These are phyloP conservation scores for Yamadazyma sp. DNA, from an alignment of 805 yeast genomes.

Conservation along the genomic window DNA sequence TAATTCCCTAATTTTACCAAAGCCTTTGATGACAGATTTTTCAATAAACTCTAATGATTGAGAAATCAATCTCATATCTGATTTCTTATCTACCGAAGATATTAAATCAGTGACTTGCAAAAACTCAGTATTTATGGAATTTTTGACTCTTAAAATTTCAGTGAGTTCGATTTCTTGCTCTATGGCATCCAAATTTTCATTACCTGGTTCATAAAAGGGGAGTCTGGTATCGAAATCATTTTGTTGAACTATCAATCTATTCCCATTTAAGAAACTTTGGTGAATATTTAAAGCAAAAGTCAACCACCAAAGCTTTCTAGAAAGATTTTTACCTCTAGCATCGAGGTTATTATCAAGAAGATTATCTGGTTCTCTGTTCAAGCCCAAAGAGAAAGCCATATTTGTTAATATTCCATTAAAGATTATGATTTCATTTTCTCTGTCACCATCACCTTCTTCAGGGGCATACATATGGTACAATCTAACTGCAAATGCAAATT, in stretches of 20 bases:
- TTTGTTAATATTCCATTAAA: slow-evolving; percentile 55
- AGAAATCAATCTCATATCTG: slow-evolving; percentile 1
- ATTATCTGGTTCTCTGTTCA: slow-evolving; percentile 65
- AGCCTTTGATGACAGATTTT: slow-evolving; percentile 1
- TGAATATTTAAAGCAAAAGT: slow-evolving; percentile 21
- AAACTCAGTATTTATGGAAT: neutral
- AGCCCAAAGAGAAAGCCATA: slow-evolving; percentile 64
- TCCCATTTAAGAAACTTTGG: slow-evolving; percentile 26
- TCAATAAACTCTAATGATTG: slow-evolving; percentile 2
- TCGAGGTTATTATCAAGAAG: slow-evolving; percentile 26
- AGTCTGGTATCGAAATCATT: slow-evolving; percentile 25
- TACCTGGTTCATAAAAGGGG: slow-evolving; percentile 29
- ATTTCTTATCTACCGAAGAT: slow-evolving; percentile 1
- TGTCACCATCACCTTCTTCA: slow-evolving; percentile 55
- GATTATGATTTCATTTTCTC: slow-evolving; percentile 52
- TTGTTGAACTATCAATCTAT: slow-evolving; percentile 24
- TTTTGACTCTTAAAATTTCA: slow-evolving; percentile 3
- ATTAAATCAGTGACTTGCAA: neutral
- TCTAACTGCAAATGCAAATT: slow-evolving; percentile 50
- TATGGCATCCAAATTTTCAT: slow-evolving; percentile 27
- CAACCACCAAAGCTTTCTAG: slow-evolving; percentile 34
- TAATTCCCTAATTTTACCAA: neutral
- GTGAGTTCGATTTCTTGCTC: slow-evolving; percentile 19
- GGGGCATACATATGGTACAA: slow-evolving; percentile 49
- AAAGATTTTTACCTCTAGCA: slow-evolving; percentile 19